Evolutionary conservation across 1,284 basidiomycete species (phyloP), one percentile per base, ranked within the genome.

Genomic region (Ceratobasidium sp.): DNA sequence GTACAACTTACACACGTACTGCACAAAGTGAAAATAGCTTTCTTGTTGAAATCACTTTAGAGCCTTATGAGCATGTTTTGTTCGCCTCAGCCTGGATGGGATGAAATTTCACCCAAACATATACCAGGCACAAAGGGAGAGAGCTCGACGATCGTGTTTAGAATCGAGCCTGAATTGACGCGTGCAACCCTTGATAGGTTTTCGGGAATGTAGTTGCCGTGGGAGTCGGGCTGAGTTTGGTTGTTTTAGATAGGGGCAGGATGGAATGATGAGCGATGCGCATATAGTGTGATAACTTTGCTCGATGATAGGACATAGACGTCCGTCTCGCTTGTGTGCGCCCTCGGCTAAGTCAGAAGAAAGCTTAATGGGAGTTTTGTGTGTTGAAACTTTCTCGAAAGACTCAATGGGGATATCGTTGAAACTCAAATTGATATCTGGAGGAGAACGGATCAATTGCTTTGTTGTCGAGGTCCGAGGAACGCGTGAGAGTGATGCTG

Each of bases 91-190:
- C n/a, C n/a, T n/a, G n/a, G n/a, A n/a, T 20, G 40, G 39, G 61
- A n/a, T 42, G 23, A 33, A 58, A 58, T 58, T 23, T 58, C 9
- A 28, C 3, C 56, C 28, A 61, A 55, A 55, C 6, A 55, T 12
- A 4, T 55, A 12, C 9, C 23, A 13, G 53, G 18, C 53, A 23
- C 18, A 55, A 23, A 55, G 18, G 23, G 18, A n/a, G 18, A n/a
- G 20, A 55, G 55, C 55, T 5, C 15, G 33, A 42, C 42, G 61
- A 64, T 64, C 18, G 61, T 2, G 61, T 61, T 61, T 7, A 64
- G 61, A 64, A 64, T 40, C n/a, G 18, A 64, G 40, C 61, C 61
- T 64, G 39, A n/a, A 56, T 61, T 61, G 58, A 13, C 49, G 49
- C 49, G 20, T 51, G 20, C 49, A 51, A 20, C 49, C 49, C 49